Conservation (phyloP, 2,329 filamentous ascomycete genomes). For the Paecilomyces fulvus region DNA sequence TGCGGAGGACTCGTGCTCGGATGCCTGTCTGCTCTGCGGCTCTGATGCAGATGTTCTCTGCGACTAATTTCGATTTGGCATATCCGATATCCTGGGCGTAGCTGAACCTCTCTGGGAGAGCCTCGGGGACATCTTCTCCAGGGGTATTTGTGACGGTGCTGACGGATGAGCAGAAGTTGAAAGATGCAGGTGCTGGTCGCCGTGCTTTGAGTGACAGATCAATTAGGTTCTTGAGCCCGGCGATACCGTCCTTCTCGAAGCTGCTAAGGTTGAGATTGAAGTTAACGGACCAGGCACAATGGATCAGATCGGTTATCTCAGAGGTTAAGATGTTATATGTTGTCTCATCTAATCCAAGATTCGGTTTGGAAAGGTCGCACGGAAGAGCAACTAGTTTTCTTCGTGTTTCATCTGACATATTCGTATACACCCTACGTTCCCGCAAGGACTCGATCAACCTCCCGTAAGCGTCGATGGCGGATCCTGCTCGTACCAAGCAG, state of each 20-base stretch:
- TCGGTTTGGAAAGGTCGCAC: slow-evolving; percentile 38
- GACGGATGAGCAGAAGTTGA: slow-evolving; percentile 46
- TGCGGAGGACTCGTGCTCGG: slow-evolving; percentile 32
- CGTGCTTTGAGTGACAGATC: slow-evolving; percentile 27
- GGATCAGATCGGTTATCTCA: slow-evolving; percentile 47
- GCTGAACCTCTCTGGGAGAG: slow-evolving; percentile 22
- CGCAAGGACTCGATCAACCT: slow-evolving; percentile 39
- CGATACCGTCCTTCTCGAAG: slow-evolving; percentile 48
- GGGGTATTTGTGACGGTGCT: slow-evolving; percentile 34
- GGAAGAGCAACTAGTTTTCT: slow-evolving; percentile 41
- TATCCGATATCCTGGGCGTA: slow-evolving; percentile 39
- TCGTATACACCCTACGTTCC: slow-evolving; percentile 24
- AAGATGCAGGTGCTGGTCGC: slow-evolving; percentile 25
- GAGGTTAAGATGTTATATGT: slow-evolving; percentile 35
- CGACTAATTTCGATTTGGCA: slow-evolving; percentile 35
- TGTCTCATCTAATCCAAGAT: slow-evolving; percentile 40
- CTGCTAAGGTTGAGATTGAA: slow-evolving; percentile 50
- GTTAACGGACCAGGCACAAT: slow-evolving; percentile 59
- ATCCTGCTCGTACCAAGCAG: slow-evolving; percentile 48
- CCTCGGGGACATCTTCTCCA: slow-evolving; percentile 25
- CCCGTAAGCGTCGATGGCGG: slow-evolving; percentile 31
- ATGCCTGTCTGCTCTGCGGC: slow-evolving; percentile 26
- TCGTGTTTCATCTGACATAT: slow-evolving; percentile 9
- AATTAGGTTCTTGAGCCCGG: slow-evolving; percentile 38
- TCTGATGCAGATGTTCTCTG: slow-evolving; percentile 29